Evolutionary conservation across 2,329 filamentous ascomycete genomes (phyloP).

Genomic region (Sclerotinia sclerotiorum): DNA sequence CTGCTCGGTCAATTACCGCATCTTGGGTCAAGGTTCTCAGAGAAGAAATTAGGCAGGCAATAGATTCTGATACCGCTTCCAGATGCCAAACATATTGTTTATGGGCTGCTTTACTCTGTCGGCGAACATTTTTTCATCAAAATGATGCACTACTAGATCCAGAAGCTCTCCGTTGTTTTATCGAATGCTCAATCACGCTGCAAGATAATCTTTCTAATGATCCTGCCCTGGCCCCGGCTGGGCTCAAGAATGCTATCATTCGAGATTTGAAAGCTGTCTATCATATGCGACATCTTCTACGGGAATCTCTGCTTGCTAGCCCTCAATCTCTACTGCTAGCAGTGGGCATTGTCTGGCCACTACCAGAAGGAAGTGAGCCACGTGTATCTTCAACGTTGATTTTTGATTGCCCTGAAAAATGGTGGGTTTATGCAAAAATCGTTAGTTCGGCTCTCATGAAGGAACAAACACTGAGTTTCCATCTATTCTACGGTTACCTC

Average conservation of each 20-base stretch:
- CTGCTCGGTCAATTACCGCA: constrained; percentile 46
- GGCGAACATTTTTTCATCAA: constrained; percentile 45
- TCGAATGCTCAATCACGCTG: constrained; percentile 46
- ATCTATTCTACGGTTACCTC: constrained; percentile 50
- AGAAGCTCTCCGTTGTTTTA: constrained; percentile 37
- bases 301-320: constrained; percentile 40
- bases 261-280: constrained; percentile 49
- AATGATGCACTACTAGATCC: not conserved
- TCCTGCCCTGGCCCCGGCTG: constrained; percentile 40
- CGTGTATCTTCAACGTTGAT: constrained; percentile 30
- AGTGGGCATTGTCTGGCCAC: constrained; percentile 47
- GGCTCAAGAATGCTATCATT: constrained; percentile 45
- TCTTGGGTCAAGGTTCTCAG: constrained; percentile 53
- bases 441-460: constrained; percentile 33
- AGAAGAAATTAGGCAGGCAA: constrained; percentile 45
- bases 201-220: constrained; percentile 49
- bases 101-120: constrained; percentile 57
- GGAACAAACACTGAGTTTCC: constrained; percentile 44
- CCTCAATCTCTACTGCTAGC: constrained; percentile 40
- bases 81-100: constrained; percentile 49
- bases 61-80: constrained; percentile 43
- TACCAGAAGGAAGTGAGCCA: constrained; percentile 32
- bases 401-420: constrained; percentile 34
- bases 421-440: constrained; percentile 42
- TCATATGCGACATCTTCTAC: constrained; percentile 42